Conservation (phyloP, 1,139 yeast genomes). For the Yueomyces sp. region DNA sequence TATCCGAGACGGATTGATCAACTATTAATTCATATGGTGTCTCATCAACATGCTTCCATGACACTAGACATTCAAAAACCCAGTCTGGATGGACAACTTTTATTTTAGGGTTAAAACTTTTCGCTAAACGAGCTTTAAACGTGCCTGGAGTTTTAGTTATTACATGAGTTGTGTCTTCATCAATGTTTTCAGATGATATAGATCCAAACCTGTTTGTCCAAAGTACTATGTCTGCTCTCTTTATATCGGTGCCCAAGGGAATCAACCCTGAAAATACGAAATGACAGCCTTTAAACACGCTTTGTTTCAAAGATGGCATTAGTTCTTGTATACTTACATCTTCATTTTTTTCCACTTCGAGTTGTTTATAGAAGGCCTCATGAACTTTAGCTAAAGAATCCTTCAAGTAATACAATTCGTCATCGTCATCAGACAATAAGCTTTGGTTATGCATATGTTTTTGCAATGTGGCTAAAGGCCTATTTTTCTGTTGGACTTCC, state of each 20-base stretch:
- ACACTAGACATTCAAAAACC: conserved; percentile 74
- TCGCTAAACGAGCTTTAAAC: conserved; percentile 67
- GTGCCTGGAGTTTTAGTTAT: conserved; percentile 68
- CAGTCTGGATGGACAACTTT: conserved; percentile 87
- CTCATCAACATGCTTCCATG: conserved; percentile 66
- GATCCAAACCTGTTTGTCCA: conserved; percentile 96
- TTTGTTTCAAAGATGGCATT: conserved; percentile 58
- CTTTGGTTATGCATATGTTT: conserved; percentile 58
- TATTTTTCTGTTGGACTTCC: conserved; percentile 34
- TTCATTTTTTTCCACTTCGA: conserved; percentile 26
- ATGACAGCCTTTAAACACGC: conserved; percentile 55
- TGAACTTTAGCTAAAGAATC: conserved; percentile 55
- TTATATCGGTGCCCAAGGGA: conserved; percentile 62
- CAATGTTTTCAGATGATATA: conserved; percentile 59
- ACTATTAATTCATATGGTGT: conserved; percentile 42
- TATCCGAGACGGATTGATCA: conserved; percentile 27
- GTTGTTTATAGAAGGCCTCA: conserved; percentile 40
- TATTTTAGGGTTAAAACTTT: conserved; percentile 48
- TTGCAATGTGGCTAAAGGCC: conserved; percentile 79
- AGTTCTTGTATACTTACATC: conserved; percentile 52
- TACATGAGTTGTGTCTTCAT: conserved; percentile 75
- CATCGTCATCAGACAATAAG: conserved; percentile 67
- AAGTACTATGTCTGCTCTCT: conserved; percentile 70
- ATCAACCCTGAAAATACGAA: conserved; percentile 78
- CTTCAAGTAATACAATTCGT: conserved; percentile 55